Percentiles rank a stretch among this genome's conserved stretches.
phyloP scores from a whole-genome alignment of 2,329 filamentous ascomycete species.

The Teratosphaeria epicoccoides region DNA sequence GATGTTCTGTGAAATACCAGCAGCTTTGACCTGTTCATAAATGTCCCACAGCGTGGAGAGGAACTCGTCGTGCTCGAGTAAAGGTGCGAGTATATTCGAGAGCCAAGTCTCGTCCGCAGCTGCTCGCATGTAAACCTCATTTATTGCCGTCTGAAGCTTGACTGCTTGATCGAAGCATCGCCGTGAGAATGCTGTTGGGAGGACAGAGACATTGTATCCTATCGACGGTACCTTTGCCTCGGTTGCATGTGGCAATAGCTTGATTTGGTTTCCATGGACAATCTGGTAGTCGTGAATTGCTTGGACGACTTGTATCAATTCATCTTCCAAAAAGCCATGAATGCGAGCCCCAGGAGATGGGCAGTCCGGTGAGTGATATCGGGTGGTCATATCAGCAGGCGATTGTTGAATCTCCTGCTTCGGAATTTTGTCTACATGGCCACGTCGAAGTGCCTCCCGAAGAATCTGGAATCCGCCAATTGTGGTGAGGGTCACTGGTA shows the following conservation, averaged over 20 bases:
- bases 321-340: not conserved
- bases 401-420: not conserved
- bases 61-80: constrained; percentile 28
- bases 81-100: constrained; percentile 19
- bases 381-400: not conserved
- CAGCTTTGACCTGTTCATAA: constrained; percentile 23
- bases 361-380: not conserved
- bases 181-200: constrained; percentile 28
- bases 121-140: constrained; percentile 44
- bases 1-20: constrained; percentile 24
- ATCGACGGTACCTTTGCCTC: constrained; percentile 19
- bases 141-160: constrained; percentile 50
- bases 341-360: not conserved
- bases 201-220: constrained; percentile 27
- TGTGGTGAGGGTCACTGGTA: not conserved
- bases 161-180: constrained; percentile 33
- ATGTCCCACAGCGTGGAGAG: constrained; percentile 30
- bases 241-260: constrained; percentile 21
- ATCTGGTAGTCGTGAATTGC: constrained; percentile 34
- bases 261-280: constrained; percentile 33
- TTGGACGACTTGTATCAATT: constrained; percentile 12
- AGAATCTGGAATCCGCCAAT: not conserved
- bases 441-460: not conserved
- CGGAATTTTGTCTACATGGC: not conserved
- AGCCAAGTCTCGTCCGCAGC: constrained; percentile 35